A percentile compares a stretch with the other conserved stretches of the same genome.
Conservation (phyloP, 192 early-diverging fungal species). For the Coemansia sp. region DNA sequence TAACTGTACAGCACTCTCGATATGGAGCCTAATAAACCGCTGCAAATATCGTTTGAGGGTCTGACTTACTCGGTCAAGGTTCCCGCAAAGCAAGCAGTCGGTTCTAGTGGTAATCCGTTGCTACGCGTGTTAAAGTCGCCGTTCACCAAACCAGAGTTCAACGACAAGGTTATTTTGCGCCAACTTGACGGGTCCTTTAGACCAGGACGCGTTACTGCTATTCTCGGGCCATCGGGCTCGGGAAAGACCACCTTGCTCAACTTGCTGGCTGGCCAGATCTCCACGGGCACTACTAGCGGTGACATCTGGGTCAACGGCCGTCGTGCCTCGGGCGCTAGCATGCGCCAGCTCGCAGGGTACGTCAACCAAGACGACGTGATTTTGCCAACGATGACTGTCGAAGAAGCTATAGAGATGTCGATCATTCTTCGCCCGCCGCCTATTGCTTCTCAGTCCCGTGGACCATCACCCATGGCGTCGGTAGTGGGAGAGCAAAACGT, state of each 20-base stretch:
- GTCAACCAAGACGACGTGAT: slow-evolving; percentile 68
- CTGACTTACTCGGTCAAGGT: slow-evolving; percentile 50
- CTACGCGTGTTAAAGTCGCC: not conserved
- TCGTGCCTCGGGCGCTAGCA: slow-evolving; percentile 50
- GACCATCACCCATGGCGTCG: not conserved
- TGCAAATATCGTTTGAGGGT: slow-evolving; percentile 47
- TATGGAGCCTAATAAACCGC: slow-evolving; percentile 24
- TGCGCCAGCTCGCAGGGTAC: slow-evolving; percentile 61
- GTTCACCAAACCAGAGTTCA: slow-evolving; percentile 9
- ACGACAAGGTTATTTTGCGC: slow-evolving; percentile 46
- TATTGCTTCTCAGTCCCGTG: slow-evolving; percentile 7
- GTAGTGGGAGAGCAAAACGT: not conserved
- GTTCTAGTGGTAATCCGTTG: not conserved
- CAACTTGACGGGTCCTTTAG: slow-evolving; percentile 44
- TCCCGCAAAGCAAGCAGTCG: not conserved
- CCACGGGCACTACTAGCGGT: slow-evolving; percentile 55
- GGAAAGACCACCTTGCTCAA: slow-evolving; percentile 72
- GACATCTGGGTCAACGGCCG: slow-evolving; percentile 64
- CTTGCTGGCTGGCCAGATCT: slow-evolving; percentile 60
- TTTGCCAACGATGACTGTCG: slow-evolving; percentile 70
- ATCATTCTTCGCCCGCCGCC: slow-evolving; percentile 57
- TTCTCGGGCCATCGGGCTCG: slow-evolving; percentile 66
- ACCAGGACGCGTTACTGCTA: slow-evolving; percentile 63
- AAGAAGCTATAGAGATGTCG: slow-evolving; percentile 76
- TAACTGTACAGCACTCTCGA: not conserved